Evolutionary conservation across 208 protist species (phyloP), one percentile per base, ranked within the genome.

Genomic region (Blastocrithidia nonstop): DNA sequence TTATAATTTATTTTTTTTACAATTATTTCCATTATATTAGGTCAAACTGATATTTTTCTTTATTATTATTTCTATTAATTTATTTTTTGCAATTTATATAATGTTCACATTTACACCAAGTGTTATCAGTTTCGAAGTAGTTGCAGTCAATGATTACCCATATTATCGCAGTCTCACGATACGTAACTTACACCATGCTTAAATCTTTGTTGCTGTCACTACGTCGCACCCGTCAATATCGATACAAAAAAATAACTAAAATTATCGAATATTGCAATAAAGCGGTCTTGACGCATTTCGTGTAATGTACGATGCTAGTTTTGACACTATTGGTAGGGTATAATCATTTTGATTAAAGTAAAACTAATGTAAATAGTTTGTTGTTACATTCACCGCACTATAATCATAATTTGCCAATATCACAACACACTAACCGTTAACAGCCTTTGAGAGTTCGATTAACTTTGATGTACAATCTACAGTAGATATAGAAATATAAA

Each of bases 71-170:
- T 41, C 26, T 16, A 27, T 8, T 13, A 41, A 1, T 41, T 27
- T 4, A 24, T 29, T 55, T 54, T 15, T 31, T 44, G 31, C 50
- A 47, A 59, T 47, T 37, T 63, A 58, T 46, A 33, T 11, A n/a
- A 81, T 82, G 73, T 21, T 82, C 23, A 55, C 67, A 27, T 55
- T 77, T 35, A 26, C 40, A 21, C 62, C 67, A 0, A 48, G 54
- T 9, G 32, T 36, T 17, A 38, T 84, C 17, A 45, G 53, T 8
- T 76, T 87, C 62, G 77, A 66, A 16, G 71, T 73, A 19, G 50
- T 80, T 4, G 77, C 72, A 1, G 66, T 87, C 9, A 82, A 87
- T 47, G 72, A 82, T 46, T 57, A 67, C 20, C 71, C 77, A 5
- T 36, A 52, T 1, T 82, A 87, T 54, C 59, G 66, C 17, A 45